Evolutionary conservation across 768 basidiomycete genomes (phyloP).

Genomic region (Gyrodon lividus): DNA sequence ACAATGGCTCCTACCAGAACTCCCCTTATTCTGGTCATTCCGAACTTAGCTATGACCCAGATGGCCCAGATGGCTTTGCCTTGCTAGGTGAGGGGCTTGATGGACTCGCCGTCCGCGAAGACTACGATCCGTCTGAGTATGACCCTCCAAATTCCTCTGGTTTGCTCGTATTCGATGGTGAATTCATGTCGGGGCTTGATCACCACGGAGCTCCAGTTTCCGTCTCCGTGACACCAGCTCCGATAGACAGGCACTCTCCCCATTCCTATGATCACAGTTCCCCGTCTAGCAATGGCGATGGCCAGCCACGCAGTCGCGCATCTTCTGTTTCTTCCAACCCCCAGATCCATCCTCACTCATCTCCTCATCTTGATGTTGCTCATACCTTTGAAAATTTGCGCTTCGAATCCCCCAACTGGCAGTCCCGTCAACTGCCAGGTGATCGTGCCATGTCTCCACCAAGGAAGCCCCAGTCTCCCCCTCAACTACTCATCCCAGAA

Average conservation of each 20-base stretch:
- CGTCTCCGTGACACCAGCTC: constrained; percentile 37
- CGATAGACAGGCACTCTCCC: constrained; percentile 37
- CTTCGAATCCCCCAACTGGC: constrained; percentile 66
- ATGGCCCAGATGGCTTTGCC: constrained; percentile 46
- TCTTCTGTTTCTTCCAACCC: constrained; percentile 68
- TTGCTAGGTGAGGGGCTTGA: constrained; percentile 50
- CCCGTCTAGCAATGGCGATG: constrained; percentile 58
- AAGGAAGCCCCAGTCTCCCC: constrained; percentile 65
- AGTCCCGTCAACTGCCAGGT: constrained; percentile 43
- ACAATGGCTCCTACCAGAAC: constrained; percentile 67
- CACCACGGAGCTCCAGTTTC: constrained; percentile 34
- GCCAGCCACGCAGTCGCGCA: constrained; percentile 54
- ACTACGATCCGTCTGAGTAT: constrained; percentile 76
- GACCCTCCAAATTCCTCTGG: constrained; percentile 52
- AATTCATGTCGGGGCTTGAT: constrained; percentile 39
- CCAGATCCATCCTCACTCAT: constrained; percentile 40
- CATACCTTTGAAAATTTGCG: constrained; percentile 58
- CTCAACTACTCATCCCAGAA: constrained; percentile 58
- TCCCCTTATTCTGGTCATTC: constrained; percentile 69
- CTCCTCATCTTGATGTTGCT: constrained; percentile 58
- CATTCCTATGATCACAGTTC: constrained; percentile 62
- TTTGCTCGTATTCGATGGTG: constrained; percentile 60
- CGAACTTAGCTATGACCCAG: constrained; percentile 56
- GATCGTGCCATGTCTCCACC: constrained; percentile 38
- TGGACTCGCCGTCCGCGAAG: constrained; percentile 36